Evolutionary conservation across 2,329 filamentous ascomycete genomes (phyloP), one percentile per base, ranked within the genome.

Genomic region (Cordyceps pruinosa): DNA sequence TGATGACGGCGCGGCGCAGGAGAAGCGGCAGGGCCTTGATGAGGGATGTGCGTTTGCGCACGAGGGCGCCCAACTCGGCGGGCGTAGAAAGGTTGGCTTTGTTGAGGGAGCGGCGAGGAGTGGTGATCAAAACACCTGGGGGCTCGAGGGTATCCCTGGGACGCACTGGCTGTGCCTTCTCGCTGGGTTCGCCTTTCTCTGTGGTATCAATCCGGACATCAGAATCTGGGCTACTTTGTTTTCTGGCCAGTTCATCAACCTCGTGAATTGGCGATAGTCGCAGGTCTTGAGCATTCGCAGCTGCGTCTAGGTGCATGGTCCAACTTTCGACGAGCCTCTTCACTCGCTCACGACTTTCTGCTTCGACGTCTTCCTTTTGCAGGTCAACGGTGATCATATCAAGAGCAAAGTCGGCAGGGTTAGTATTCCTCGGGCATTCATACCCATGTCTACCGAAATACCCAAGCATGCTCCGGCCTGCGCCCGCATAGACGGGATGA

Each of bases 381-480:
- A 91, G 73, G 63, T 91, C 86, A 25, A 91, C 81, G 0, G 87
- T 91, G 52, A 92, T 88, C 50, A 90, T 76, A 63, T 92, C 88
- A 8, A 91, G 76, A 0, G 86, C 87, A 67, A 89, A 91, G 66
- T 92, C 88, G 0, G 88, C 87, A 1, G 88, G 88, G 61, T 91
- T 92, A 1, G 86, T 88, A 58, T 87, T 82, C 15, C 76, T 74
- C 0, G 87, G 86, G 64, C 88, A 91, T 13, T 82, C 73, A 60
- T 83, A 81, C 1, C 86, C 86, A 21, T 84, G 73, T 0, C 66
- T 67, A 0, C 72, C 70, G 59, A 91, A 88, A 66, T 90, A 85
- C 0, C 74, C 66, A 0, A 90, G 73, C 85, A 91, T 89, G 1
- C 79, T 73, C 5, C 67, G 70, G 0, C 83, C 85, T 2, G 78